Conservation (phyloP, 2,329 filamentous ascomycete species). For the Pseudocercospora fijiensis region DNA sequence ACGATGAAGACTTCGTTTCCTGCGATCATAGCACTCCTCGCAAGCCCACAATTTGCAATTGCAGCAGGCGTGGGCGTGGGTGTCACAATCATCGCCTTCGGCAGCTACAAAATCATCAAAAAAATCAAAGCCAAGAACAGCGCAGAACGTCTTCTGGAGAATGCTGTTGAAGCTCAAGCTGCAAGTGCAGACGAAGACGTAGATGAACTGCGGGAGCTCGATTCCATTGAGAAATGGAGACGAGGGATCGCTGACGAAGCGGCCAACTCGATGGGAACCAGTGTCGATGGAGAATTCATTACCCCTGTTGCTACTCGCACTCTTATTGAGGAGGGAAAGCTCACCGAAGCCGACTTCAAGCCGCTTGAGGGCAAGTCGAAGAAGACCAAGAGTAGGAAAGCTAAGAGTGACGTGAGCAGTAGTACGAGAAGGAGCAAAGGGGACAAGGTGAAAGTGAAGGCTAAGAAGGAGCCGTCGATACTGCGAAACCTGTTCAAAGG, state of each 20-base stretch:
- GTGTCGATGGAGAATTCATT: slow-evolving; percentile 65
- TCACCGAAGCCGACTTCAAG: slow-evolving; percentile 50
- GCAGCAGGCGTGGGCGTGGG: slow-evolving; percentile 85
- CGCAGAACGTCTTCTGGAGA: slow-evolving; percentile 20
- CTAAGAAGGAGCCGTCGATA: slow-evolving; percentile 46
- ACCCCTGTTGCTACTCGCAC: slow-evolving; percentile 55
- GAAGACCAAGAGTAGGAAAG: slow-evolving; percentile 39
- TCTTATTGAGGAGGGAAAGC: slow-evolving; percentile 46
- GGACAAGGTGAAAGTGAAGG: slow-evolving; percentile 27
- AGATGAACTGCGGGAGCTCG: slow-evolving; percentile 59
- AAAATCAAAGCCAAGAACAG: slow-evolving; percentile 60
- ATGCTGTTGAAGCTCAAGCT: slow-evolving; percentile 16
- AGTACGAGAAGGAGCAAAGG: slow-evolving; percentile 23
- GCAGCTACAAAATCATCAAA: slow-evolving; percentile 97
- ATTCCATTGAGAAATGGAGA: slow-evolving; percentile 62
- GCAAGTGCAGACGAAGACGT: slow-evolving; percentile 39
- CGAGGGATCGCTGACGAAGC: slow-evolving; percentile 62
- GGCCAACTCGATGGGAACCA: slow-evolving; percentile 56
- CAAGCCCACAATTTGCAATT: slow-evolving; percentile 91
- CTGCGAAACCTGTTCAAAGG: slow-evolving; percentile 45
- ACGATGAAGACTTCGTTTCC: slow-evolving; percentile 79
- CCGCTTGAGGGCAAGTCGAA: slow-evolving; percentile 34
- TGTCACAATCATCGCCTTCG: slow-evolving; percentile 92
- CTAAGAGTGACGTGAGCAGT: slow-evolving; percentile 26
- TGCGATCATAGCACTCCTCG: slow-evolving; percentile 79